Conservation (phyloP, 805 yeast genomes). For the Pichia thaimueangensis region DNA sequence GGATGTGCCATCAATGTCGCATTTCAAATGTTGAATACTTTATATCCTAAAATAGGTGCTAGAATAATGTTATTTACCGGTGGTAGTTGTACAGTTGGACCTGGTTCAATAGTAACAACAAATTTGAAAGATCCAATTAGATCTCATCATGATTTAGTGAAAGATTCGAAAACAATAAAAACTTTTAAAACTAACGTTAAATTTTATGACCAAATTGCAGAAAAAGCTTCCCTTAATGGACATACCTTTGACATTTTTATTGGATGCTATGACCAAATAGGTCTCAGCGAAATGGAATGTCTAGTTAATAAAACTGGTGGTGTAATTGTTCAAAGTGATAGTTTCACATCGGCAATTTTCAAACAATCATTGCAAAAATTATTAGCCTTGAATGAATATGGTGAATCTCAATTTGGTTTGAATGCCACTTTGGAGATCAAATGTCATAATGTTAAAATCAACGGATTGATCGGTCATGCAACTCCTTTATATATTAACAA, state of each 20-base stretch:
- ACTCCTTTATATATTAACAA: conserved; percentile 31
- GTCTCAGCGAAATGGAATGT: conserved; percentile 59
- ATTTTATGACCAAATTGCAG: conserved; percentile 46
- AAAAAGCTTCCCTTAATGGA: conserved; percentile 41
- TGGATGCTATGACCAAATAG: conserved; percentile 66
- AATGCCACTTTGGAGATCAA: conserved; percentile 57
- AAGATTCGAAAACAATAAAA: conserved; percentile 34
- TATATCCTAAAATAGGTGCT: conserved; percentile 45
- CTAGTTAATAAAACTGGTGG: conserved; percentile 58
- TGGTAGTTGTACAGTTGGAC: conserved; percentile 63
- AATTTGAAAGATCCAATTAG: conserved; percentile 55
- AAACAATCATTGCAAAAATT: conserved; percentile 56
- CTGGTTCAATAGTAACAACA: conserved; percentile 54
- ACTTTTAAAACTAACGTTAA: conserved; percentile 38
- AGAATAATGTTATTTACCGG: conserved; percentile 50
- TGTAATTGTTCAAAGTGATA: conserved; percentile 53
- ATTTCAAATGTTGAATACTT: conserved; percentile 30
- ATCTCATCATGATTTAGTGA: conserved; percentile 56
- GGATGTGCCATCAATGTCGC: conserved; percentile 55
- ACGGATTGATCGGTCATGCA: conserved; percentile 61
- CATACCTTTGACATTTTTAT: conserved; percentile 51
- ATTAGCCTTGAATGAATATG: conserved; percentile 31
- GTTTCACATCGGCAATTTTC: conserved; percentile 61
- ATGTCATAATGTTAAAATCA: conserved; percentile 45
- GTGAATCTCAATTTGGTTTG: conserved; percentile 44